A percentile compares a stretch with the other conserved stretches of the same genome.
phyloP scores from a whole-genome alignment of 495 filamentous ascomycete species.

The Pseudoneurospora amorphoporcata region DNA sequence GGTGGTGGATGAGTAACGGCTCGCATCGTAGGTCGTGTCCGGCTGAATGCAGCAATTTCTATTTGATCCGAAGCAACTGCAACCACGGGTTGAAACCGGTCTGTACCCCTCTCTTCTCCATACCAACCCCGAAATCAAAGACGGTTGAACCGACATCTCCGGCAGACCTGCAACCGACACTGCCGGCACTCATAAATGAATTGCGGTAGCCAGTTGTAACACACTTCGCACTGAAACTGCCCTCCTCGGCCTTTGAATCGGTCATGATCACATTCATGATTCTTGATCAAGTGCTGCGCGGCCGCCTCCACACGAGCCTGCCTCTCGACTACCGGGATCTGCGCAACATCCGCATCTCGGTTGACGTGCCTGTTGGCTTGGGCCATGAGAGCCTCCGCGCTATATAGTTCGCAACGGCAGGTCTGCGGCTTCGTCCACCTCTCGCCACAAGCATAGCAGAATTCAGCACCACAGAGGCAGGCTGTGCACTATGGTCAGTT shows the following conservation, averaged over 20 bases:
- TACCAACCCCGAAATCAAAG: neutral
- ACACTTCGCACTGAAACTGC: slow-evolving; percentile 10
- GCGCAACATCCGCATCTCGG: slow-evolving; percentile 8
- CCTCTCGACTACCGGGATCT: neutral
- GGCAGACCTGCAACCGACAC: slow-evolving; percentile 12
- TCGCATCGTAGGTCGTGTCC: neutral
- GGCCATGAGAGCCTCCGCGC: slow-evolving; percentile 23
- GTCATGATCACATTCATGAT: slow-evolving; percentile 16
- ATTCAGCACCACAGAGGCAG: slow-evolving; percentile 43
- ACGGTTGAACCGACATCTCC: slow-evolving; percentile 13
- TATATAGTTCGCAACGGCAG: slow-evolving; percentile 35
- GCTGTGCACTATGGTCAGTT: slow-evolving; percentile 4
- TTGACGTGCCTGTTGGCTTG: slow-evolving; percentile 24
- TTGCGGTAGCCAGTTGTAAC: slow-evolving; percentile 1
- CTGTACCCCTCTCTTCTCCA: neutral
- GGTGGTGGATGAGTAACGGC: neutral
- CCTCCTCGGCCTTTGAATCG: slow-evolving; percentile 6
- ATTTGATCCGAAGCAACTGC: neutral
- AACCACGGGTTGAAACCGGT: neutral
- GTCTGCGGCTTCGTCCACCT: slow-evolving; percentile 31
- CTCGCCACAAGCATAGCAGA: slow-evolving; percentile 48
- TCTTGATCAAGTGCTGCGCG: neutral
- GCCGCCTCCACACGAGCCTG: neutral
- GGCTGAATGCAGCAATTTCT: neutral
- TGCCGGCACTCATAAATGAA: slow-evolving; percentile 19